Conservation (phyloP, 305 asterid species). For the Solanum hybrid region DNA sequence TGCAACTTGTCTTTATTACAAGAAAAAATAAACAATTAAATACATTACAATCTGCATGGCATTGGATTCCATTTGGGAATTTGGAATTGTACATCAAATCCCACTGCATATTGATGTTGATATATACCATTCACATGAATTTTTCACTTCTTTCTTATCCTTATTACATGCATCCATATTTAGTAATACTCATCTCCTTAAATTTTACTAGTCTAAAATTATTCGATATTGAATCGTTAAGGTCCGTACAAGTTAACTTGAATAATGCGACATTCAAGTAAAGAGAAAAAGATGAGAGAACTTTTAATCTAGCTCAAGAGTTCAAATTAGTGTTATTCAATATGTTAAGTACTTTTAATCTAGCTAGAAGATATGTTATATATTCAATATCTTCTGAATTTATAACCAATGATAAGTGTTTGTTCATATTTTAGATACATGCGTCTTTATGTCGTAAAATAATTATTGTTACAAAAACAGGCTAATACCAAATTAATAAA, state of each 20-base stretch:
- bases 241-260: not conserved
- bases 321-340: not conserved
- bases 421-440: not conserved
- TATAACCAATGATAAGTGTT: not conserved
- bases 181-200: not conserved
- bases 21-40: not conserved
- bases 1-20: not conserved
- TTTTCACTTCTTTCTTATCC: not conserved
- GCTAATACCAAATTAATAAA: not conserved
- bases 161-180: not conserved
- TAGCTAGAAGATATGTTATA: no score
- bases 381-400: not conserved
- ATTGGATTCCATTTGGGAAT: conserved; percentile 2
- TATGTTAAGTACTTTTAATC: not conserved
- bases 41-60: not conserved
- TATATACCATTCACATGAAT: not conserved
- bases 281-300: not conserved
- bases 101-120: not conserved
- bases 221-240: not conserved
- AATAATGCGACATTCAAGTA: not conserved
- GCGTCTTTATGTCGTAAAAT: not conserved
- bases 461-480: not conserved
- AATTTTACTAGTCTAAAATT: not conserved
- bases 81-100: not conserved
- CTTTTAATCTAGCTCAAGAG: not conserved